Conservation (phyloP, 345 rosid species). For the Pseudoturritis turrita region DNA sequence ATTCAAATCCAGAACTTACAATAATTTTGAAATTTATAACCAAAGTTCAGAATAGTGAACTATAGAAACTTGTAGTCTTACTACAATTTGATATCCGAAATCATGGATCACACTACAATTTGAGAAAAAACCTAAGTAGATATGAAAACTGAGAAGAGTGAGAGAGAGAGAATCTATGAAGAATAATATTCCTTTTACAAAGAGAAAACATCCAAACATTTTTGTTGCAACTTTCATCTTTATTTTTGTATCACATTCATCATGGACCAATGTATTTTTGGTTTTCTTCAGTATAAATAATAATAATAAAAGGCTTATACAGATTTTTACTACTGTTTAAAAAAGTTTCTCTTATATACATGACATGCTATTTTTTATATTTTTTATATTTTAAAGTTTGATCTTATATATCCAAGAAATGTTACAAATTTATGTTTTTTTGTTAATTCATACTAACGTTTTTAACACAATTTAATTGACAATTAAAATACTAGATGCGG, state of each 20-base stretch:
- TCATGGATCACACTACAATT: neutral
- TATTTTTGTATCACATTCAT: slow-evolving; percentile 7
- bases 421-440: too few relatives aligned
- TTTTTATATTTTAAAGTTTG: too few relatives aligned
- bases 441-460: too few relatives aligned
- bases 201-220: slow-evolving; percentile 18
- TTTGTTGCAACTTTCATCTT: slow-evolving; percentile 1
- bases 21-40: too few relatives aligned
- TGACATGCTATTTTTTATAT: too few relatives aligned
- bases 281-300: neutral
- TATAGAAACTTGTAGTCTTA: too few relatives aligned
- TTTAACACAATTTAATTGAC: too few relatives aligned
- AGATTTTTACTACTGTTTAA: neutral
- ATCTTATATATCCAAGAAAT: neutral
- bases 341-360: neutral
- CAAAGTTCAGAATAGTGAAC: too few relatives aligned
- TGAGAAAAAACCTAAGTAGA: neutral
- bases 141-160: neutral
- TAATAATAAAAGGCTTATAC: neutral
- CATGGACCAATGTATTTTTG: slow-evolving; percentile 5
- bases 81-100: too few relatives aligned
- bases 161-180: neutral
- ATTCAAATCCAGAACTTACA: too few relatives aligned
- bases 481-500: too few relatives aligned
- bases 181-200: slow-evolving; percentile 18